These are phyloP conservation scores for Aspergillus clavatus DNA, from an alignment of 2,329 filamentous ascomycete genomes.

Conservation along the genomic window DNA sequence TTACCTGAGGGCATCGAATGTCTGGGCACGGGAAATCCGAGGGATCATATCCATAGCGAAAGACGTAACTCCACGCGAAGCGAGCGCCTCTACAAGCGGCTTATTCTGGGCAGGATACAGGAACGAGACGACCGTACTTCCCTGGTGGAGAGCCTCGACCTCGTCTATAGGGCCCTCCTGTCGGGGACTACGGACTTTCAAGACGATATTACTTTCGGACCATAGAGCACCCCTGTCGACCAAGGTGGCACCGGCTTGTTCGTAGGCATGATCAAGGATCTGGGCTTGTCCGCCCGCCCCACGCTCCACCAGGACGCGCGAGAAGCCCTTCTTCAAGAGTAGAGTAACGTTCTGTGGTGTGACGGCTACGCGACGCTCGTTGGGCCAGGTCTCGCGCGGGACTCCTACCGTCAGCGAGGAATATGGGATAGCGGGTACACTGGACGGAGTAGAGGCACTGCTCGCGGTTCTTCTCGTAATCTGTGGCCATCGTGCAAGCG, in stretches of 20 bases:
- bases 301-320: slow-evolving; percentile 69
- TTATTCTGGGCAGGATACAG: slow-evolving; percentile 79
- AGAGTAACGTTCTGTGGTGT: slow-evolving; percentile 79
- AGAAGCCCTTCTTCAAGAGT: slow-evolving; percentile 80
- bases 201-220: slow-evolving; percentile 68
- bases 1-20: slow-evolving; percentile 70
- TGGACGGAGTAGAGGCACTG: slow-evolving; percentile 18
- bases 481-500: slow-evolving; percentile 11
- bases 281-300: slow-evolving; percentile 75
- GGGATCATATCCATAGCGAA: slow-evolving; percentile 95
- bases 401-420: slow-evolving; percentile 70
- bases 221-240: slow-evolving; percentile 68
- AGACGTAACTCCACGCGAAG: slow-evolving; percentile 64
- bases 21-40: slow-evolving; percentile 80
- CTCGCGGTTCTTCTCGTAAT: slow-evolving; percentile 20
- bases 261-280: slow-evolving; percentile 72
- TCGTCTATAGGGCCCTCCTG: slow-evolving; percentile 57
- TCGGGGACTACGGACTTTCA: slow-evolving; percentile 77
- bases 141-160: slow-evolving; percentile 61
- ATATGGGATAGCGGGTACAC: slow-evolving; percentile 52
- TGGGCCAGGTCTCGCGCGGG: slow-evolving; percentile 70
- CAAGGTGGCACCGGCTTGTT: slow-evolving; percentile 70
- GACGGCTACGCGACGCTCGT: slow-evolving; percentile 77
- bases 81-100: slow-evolving; percentile 66
- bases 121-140: slow-evolving; percentile 74